These are phyloP conservation scores for Westerdykella ornata DNA, from an alignment of 2,329 filamentous ascomycete genomes.

Conservation along the genomic window DNA sequence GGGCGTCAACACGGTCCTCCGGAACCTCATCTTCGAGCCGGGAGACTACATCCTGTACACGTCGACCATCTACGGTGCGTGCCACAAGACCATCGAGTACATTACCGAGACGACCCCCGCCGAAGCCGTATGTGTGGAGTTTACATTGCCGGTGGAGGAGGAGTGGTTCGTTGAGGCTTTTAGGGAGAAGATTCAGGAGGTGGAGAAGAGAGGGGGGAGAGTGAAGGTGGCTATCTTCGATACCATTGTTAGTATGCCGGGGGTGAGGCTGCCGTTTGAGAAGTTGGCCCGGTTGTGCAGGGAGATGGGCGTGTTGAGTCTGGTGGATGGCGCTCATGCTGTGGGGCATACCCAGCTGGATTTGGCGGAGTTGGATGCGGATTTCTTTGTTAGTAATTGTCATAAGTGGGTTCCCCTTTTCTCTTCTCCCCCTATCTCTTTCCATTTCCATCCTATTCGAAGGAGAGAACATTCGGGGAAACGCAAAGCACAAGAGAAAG, in stretches of 20 bases:
- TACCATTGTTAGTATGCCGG: constrained; percentile 70
- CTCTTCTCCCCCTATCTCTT: background rate
- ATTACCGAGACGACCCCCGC: constrained; percentile 60
- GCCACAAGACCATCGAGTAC: constrained; percentile 66
- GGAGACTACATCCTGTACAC: constrained; percentile 78
- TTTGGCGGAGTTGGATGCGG: constrained; percentile 59
- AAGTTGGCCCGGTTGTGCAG: constrained; percentile 57
- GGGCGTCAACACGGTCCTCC: constrained; percentile 71
- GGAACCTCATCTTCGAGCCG: constrained; percentile 60
- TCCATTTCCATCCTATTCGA: background rate
- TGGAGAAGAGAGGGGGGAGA: constrained; percentile 52
- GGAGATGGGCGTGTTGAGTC: constrained; percentile 60
- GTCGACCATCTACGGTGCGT: constrained; percentile 69
- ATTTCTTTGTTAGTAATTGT: constrained; percentile 82
- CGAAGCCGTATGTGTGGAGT: constrained; percentile 48
- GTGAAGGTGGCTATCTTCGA: constrained; percentile 70
- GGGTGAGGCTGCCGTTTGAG: constrained; percentile 73
- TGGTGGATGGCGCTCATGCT: constrained; percentile 80
- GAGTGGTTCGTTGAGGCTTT: constrained; percentile 59
- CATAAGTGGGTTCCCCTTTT: constrained; percentile 53
- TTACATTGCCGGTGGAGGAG: constrained; percentile 65
- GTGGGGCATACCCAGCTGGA: constrained; percentile 72
- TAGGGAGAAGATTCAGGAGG: constrained; percentile 49
- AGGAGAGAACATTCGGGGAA: constrained; percentile 2
- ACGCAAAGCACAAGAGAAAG: background rate